Base-by-base conservation (phyloP, 2,329 filamentous ascomycete genomes). In the Diaporthe nobilis region DNA sequence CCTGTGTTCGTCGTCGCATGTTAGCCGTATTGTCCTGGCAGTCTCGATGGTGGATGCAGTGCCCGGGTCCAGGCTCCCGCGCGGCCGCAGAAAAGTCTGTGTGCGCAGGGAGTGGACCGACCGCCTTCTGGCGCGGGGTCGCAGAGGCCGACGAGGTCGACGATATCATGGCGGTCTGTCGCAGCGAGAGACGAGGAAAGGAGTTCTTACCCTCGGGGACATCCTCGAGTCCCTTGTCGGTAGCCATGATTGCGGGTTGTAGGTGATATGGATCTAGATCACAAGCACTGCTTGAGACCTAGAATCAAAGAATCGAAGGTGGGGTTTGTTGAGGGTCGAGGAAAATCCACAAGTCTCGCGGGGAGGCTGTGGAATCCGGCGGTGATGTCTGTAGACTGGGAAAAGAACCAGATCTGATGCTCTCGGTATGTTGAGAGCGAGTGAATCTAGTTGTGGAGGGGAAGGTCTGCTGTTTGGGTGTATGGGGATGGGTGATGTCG, bases 141-240 rank as follows among this genome's bases (percentile, higher is more conserved):
- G 74, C 61, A 72, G 73, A 47, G 67, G 65, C 65, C 37, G 65
- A 70, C 65, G 49, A 70, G 28, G 65, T 44, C 71, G 28, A 68
- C 67, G 73, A 13, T 25, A 53, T 47, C 37, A 55, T 58, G 31
- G 72, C n/a, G 15, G 55, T 31, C 47, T n/a, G n/a, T 42, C 63
- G 47, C 70, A 37, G 37, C 42, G 47, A 44, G 51, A 34, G 65
- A 67, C 76, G 63, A 73, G 74, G 61, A 58, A 67, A 65, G 77
- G 55, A 76, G 49, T 53, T 75, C 95, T 90, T 90, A 98, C 95
- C 92, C 91, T 98, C 95, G 86, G 95, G 94, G 89, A 98, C 93
- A 87, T 98, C 96, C 91, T 98, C 96, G 90, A 98, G 95, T 91
- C 96, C 96, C 92, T 97, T 98, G 84, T 95, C 94, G 86, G 93